These are phyloP conservation scores for Metschnikowia bowlesiae DNA, from an alignment of 805 yeast species.

Conservation along the genomic window DNA sequence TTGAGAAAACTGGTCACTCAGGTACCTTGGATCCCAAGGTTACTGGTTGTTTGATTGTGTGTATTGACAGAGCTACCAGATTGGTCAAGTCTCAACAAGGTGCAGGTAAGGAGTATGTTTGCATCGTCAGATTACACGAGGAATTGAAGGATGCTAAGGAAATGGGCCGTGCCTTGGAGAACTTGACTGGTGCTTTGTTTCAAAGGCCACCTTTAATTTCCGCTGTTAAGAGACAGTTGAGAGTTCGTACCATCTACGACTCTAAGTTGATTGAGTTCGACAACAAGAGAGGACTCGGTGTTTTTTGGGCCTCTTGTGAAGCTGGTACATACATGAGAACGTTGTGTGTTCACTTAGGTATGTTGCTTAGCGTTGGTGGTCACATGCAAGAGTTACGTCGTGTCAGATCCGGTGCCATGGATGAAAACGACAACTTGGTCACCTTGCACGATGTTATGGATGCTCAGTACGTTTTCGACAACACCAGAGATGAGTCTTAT, in stretches of 20 bases:
- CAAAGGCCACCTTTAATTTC: conserved; percentile 99
- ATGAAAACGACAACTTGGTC: conserved; percentile 86
- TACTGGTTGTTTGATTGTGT: conserved; percentile 97
- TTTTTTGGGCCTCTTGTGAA: conserved; percentile 99
- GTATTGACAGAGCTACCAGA: conserved; percentile 97
- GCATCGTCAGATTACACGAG: conserved; percentile 94
- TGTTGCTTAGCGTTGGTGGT: conserved; percentile 97
- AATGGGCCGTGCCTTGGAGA: conserved; percentile 81
- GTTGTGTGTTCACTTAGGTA: conserved; percentile 96
- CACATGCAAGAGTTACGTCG: conserved; percentile 99
- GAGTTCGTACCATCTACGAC: conserved; percentile 97
- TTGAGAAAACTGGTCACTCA: conserved; percentile 97
- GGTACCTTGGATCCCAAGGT: conserved; percentile 99
- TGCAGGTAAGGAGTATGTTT: conserved; percentile 99
- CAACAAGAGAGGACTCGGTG: conserved; percentile 93
- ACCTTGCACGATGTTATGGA: conserved; percentile 96
- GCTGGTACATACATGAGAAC: conserved; percentile 99
- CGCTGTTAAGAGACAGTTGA: conserved; percentile 97
- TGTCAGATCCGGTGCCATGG: conserved; percentile 95
- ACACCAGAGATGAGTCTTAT: conserved; percentile 94
- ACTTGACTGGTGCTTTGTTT: conserved; percentile 96
- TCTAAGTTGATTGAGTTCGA: conserved; percentile 94
- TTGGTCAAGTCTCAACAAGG: conserved; percentile 98
- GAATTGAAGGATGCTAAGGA: conserved; percentile 87
- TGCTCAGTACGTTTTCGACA: conserved; percentile 97